These are phyloP conservation scores for Cladophialophora immunda DNA, from an alignment of 2,329 filamentous ascomycete species.

Conservation along the genomic window DNA sequence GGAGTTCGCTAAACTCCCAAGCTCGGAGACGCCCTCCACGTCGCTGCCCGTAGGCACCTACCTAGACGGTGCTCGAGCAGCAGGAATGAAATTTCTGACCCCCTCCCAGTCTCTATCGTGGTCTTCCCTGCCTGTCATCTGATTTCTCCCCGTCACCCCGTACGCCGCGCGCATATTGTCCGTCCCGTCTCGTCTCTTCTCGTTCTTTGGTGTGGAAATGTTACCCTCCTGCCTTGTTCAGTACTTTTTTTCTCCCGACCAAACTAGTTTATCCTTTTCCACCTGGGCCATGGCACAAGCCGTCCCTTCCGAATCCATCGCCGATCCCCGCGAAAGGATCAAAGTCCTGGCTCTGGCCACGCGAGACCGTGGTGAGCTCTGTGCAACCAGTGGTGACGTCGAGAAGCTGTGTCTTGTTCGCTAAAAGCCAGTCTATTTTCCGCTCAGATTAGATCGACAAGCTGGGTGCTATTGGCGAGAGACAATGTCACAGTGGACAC, in stretches of 20 bases:
- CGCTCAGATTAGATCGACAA: constrained; percentile 7
- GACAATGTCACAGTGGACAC: neutral
- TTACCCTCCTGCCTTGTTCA: neutral
- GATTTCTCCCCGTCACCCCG: neutral
- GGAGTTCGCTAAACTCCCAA: constrained; percentile 1
- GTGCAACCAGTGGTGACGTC: constrained; percentile 1
- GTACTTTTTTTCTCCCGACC: neutral
- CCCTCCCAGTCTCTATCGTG: neutral
- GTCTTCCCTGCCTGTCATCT: constrained; percentile 5
- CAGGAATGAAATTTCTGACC: neutral
- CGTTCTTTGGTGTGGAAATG: constrained; percentile 1
- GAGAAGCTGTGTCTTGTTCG: neutral
- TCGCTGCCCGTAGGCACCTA: neutral
- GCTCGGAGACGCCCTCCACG: neutral
- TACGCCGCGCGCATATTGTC: neutral
- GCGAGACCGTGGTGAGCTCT: neutral
- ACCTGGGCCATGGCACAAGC: constrained; percentile 1
- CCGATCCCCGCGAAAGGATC: constrained; percentile 1
- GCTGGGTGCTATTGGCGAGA: neutral
- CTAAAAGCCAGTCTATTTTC: neutral
- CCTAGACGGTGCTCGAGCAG: neutral
- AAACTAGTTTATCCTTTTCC: neutral
- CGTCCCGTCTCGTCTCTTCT: neutral
- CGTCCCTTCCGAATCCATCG: constrained; percentile 1
- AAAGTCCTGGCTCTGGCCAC: neutral